Conservation (phyloP, 371 early-diverging fungal species). For the Syncephalis fuscata region DNA sequence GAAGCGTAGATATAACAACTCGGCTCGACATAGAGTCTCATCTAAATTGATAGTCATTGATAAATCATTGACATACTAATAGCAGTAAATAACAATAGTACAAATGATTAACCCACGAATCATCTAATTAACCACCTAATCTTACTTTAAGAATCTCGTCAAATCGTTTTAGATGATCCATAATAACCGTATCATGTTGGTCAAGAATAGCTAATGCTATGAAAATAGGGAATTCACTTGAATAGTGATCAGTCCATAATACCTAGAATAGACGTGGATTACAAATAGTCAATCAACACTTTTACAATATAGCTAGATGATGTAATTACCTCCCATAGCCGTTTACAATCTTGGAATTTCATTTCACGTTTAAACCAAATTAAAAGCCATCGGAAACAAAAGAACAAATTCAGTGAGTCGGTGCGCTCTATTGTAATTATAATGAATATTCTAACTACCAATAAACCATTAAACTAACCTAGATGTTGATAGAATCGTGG, state of each 20-base stretch:
- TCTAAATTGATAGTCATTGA: conserved; percentile 57
- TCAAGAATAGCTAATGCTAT: conserved; percentile 82
- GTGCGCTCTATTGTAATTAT: conserved; percentile 26
- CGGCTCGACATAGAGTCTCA: conserved; percentile 59
- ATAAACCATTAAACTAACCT: conserved; percentile 14
- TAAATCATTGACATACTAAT: conserved; percentile 73
- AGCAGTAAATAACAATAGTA: too few species aligned
- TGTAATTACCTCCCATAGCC: conserved; percentile 62
- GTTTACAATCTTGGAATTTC: conserved; percentile 59
- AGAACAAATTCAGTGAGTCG: conserved; percentile 73
- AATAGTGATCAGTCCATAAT: conserved; percentile 71
- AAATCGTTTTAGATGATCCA: conserved; percentile 55
- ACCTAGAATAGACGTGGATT: too few species aligned
- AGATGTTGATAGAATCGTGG: conserved; percentile 60
- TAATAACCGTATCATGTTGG: conserved; percentile 52
- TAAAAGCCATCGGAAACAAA: conserved; percentile 91
- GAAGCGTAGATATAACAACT: conserved; percentile 59
- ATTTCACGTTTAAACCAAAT: conserved; percentile 93
- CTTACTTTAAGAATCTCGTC: conserved; percentile 77
- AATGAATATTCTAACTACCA: background rate
- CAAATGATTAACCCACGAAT: too few species aligned
- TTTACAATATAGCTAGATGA: background rate
- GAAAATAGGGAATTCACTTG: conserved; percentile 68
- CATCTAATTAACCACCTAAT: too few species aligned
- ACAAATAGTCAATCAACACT: too few species aligned